These are phyloP conservation scores for Trichoderma citrinoviride DNA, from an alignment of 2,329 filamentous ascomycete genomes.

Conservation along the genomic window DNA sequence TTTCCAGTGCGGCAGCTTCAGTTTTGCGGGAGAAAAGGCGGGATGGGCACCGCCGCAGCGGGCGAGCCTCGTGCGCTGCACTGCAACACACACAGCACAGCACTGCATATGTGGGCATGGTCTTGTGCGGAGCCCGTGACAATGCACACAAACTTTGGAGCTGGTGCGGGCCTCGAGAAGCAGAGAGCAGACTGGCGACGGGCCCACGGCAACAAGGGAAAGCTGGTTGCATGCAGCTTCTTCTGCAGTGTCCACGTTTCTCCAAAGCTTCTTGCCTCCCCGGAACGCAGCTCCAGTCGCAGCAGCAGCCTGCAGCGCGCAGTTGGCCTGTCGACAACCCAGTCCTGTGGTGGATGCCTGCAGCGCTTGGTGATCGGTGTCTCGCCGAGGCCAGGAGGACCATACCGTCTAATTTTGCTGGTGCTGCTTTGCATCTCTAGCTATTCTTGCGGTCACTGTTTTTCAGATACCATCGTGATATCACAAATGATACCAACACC, in stretches of 20 bases:
- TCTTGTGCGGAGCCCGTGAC: slow-evolving; percentile 6
- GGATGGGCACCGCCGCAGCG: slow-evolving; percentile 20
- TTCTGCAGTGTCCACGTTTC: slow-evolving; percentile 16
- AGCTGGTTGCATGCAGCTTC: slow-evolving; percentile 11
- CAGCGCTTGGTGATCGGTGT: slow-evolving; percentile 7
- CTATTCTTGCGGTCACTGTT: slow-evolving; percentile 20
- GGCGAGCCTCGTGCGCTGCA: slow-evolving; percentile 19
- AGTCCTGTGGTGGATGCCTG: not conserved
- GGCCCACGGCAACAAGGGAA: slow-evolving; percentile 4
- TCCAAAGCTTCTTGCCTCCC: slow-evolving; percentile 19
- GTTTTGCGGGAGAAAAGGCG: slow-evolving; percentile 27
- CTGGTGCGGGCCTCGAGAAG: slow-evolving; percentile 7
- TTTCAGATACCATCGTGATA: slow-evolving; percentile 10
- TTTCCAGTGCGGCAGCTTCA: slow-evolving; percentile 22
- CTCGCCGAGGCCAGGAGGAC: slow-evolving; percentile 9
- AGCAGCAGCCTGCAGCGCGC: slow-evolving; percentile 1
- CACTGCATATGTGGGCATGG: slow-evolving; percentile 6
- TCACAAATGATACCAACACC: slow-evolving; percentile 22
- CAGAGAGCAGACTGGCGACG: not conserved
- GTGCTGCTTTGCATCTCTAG: slow-evolving; percentile 6
- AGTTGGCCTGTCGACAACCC: not conserved
- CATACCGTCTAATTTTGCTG: slow-evolving; percentile 22
- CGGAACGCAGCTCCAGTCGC: slow-evolving; percentile 11
- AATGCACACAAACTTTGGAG: slow-evolving; percentile 15
- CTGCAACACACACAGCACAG: slow-evolving; percentile 14